Percentiles rank a stretch among this genome's conserved stretches.
Conservation (phyloP, 257 asterid species). For the Primulina huaijiensis region DNA sequence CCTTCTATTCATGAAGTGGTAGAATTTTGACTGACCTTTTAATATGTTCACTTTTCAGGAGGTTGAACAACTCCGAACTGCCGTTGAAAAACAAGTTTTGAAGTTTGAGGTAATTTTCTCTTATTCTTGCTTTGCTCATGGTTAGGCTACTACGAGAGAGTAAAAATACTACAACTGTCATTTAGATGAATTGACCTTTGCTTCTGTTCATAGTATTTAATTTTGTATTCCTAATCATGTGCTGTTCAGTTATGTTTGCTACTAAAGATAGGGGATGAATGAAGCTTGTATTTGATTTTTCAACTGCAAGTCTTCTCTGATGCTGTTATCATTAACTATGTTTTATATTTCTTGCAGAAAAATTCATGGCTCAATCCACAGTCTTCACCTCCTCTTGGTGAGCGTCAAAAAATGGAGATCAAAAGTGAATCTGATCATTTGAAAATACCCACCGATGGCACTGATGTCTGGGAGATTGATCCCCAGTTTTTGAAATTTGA, state of each 20-base stretch:
- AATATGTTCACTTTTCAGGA: conserved; percentile 49
- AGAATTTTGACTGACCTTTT: not conserved
- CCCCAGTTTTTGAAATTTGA: conserved; percentile 54
- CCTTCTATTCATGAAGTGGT: not conserved
- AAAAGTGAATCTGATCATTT: conserved; percentile 50
- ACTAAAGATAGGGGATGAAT: not conserved
- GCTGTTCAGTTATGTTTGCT: not conserved
- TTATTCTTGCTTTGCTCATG: conserved; percentile 15
- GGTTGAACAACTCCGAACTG: conserved; percentile 71
- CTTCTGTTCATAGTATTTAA: not conserved
- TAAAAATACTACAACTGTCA: conserved; percentile 8
- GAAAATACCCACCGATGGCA: conserved; percentile 57
- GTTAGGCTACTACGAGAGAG: conserved; percentile 11
- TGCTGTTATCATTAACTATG: conserved; percentile 9
- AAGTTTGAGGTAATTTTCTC: conserved; percentile 65
- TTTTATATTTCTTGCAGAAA: conserved; percentile 40
- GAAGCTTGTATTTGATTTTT: conserved; percentile 17
- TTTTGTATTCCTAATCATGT: no score
- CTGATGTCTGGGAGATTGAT: conserved; percentile 76
- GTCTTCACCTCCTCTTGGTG: conserved; percentile 38
- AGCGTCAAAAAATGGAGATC: conserved; percentile 32
- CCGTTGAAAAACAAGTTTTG: conserved; percentile 58
- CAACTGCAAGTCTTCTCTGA: conserved; percentile 16
- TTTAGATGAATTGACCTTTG: not conserved
- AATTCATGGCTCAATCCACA: conserved; percentile 40